phyloP scores from a whole-genome alignment of 2,329 filamentous ascomycete species.

The Diplocarpon mali region DNA sequence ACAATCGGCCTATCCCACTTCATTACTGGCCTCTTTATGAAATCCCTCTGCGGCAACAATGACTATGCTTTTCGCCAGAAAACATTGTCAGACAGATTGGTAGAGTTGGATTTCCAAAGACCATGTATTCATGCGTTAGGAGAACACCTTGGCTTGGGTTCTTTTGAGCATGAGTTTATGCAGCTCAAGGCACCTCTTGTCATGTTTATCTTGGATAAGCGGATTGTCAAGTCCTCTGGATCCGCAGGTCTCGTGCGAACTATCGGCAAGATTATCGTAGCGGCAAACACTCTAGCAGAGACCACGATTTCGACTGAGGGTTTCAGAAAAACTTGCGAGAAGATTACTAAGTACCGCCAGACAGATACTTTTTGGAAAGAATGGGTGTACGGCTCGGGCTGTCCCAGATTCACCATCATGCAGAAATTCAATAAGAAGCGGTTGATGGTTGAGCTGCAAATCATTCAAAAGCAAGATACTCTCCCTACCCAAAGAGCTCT shows the following conservation, averaged over 20 bases:
- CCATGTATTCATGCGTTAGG: conserved; percentile 78
- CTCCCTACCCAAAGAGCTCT: conserved; percentile 39
- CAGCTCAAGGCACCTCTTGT: conserved; percentile 82
- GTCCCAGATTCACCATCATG: conserved; percentile 74
- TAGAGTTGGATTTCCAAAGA: conserved; percentile 68
- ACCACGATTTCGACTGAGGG: conserved; percentile 59
- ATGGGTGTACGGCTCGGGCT: conserved; percentile 83
- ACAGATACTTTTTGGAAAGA: conserved; percentile 88
- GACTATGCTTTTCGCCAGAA: conserved; percentile 90
- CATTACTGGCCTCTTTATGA: conserved; percentile 91
- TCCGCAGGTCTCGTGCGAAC: conserved; percentile 72
- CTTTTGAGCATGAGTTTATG: conserved; percentile 84
- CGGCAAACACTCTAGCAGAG: conserved; percentile 67
- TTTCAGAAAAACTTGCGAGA: conserved; percentile 79
- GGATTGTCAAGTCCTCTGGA: conserved; percentile 78
- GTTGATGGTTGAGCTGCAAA: conserved; percentile 82
- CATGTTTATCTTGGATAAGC: conserved; percentile 84
- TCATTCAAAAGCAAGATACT: conserved; percentile 58
- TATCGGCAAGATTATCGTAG: conserved; percentile 74
- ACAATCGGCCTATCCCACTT: conserved; percentile 85
- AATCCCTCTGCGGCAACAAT: conserved; percentile 83
- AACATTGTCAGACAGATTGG: conserved; percentile 67
- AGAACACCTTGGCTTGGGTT: conserved; percentile 63
- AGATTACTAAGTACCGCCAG: conserved; percentile 66
- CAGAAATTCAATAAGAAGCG: conserved; percentile 98